Evolutionary conservation across 257 asterid genomes (phyloP), one percentile per base, ranked within the genome.

Genomic region (Cinchona pubescens): DNA sequence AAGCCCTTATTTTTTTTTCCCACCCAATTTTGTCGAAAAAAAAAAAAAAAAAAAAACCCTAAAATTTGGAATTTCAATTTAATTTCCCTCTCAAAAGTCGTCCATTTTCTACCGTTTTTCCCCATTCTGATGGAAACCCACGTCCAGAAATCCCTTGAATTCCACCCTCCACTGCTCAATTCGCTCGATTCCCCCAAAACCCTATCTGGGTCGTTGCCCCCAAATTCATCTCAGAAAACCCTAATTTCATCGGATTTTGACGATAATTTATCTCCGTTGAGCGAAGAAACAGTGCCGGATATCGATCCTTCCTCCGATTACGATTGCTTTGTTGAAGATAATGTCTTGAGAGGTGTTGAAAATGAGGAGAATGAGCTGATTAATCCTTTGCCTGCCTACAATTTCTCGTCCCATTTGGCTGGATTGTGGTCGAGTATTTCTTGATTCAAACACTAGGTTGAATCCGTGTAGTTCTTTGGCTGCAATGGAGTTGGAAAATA

Each of bases 371-470:
- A 78, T 25, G 83, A 49, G 45, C 30, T 71, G 73, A 56, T 19
- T 64, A 3, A 74, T 49, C 67, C 69, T 18, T 53, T 73, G 37
- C 76, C 72, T 38, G 15, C 63, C 51, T 21, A 25, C 76, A 56
- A 45, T 66, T 65, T 34, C 10, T 75, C 60, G 59, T 55, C 69
- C 79, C 87, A n/a, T 63, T 81, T 82, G 84, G 23, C 76, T 65
- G 69, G 53, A 37, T 75, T 85, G 55, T 86, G 87, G 87, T 67
- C 80, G 23, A 58, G 21, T n/a, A n/a, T 34, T 40, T 42, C 16
- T 40, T 37, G 78, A 78, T 62, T n/a, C 37, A 7, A 67, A 30
- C 48, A 60, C 76, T 61, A 29, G 48, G 12, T 69, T 56, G 60
- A 60, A 43, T 35, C 29, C 55, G 23, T 60, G 42, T 60, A 29